Conservation (phyloP, 768 basidiomycete genomes). For the Mycena olivaceomarginata region DNA sequence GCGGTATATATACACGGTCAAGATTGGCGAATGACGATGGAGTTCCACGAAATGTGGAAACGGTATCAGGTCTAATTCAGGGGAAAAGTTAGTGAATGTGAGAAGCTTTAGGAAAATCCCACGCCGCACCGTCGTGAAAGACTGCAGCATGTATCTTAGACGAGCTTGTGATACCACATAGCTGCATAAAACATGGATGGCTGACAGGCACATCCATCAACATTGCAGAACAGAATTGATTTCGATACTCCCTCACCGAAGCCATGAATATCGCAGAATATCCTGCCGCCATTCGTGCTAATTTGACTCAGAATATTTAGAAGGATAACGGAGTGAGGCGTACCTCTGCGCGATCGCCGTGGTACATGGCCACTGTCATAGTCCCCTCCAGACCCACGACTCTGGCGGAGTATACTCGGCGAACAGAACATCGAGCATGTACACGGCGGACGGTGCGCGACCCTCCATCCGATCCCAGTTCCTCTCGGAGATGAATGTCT, state of each 20-base stretch:
- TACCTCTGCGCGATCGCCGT: conserved; percentile 12
- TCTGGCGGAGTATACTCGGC: conserved; percentile 19
- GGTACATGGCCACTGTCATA: conserved; percentile 20
- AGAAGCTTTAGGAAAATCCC: neutral
- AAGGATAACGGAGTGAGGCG: neutral
- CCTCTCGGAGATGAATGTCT: conserved; percentile 16
- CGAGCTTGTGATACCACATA: conserved; percentile 8
- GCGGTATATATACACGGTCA: conserved; percentile 17
- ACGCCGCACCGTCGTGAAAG: conserved; percentile 6
- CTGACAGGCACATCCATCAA: conserved; percentile 9
- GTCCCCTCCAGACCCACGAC: neutral
- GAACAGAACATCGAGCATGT: neutral
- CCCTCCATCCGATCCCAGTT: neutral
- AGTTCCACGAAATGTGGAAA: conserved; percentile 16
- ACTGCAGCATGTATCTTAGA: conserved; percentile 13
- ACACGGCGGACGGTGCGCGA: neutral
- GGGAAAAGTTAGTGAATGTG: neutral
- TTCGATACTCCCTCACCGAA: conserved; percentile 18
- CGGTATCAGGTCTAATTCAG: conserved; percentile 21
- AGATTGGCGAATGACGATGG: conserved; percentile 12
- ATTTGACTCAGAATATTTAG: conserved; percentile 14
- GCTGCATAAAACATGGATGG: conserved; percentile 15
- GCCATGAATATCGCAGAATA: conserved; percentile 6
- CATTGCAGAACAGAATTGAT: neutral
- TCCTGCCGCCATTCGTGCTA: conserved; percentile 20